These are phyloP conservation scores for Colletotrichum agaves DNA, from an alignment of 2,329 filamentous ascomycete species.

Conservation along the genomic window DNA sequence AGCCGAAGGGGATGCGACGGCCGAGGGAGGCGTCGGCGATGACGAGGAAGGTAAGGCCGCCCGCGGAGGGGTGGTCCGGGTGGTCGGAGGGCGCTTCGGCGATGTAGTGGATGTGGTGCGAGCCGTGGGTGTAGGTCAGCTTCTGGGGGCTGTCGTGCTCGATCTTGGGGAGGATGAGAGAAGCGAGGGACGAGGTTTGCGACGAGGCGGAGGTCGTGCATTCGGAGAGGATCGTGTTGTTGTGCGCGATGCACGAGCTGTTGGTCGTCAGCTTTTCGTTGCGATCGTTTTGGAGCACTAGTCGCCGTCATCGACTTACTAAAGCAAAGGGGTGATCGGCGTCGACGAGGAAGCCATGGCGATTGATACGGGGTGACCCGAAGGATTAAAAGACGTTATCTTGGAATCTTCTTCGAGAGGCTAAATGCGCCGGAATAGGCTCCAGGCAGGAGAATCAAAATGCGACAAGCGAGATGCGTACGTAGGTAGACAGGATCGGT, in stretches of 20 bases:
- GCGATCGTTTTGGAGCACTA: not conserved
- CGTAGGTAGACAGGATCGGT: conserved; percentile 3
- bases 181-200: conserved; percentile 86
- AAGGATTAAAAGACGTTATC: conserved; percentile 20
- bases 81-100: conserved; percentile 81
- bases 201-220: conserved; percentile 88
- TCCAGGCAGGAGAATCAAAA: conserved; percentile 12
- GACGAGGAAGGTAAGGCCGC: conserved; percentile 91
- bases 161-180: conserved; percentile 95
- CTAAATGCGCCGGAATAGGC: not conserved
- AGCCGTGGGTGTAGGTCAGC: conserved; percentile 92
- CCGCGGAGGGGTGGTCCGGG: conserved; percentile 68
- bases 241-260: conserved; percentile 93
- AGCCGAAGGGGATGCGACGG: conserved; percentile 91
- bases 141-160: conserved; percentile 83
- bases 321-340: conserved; percentile 75
- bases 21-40: conserved; percentile 84
- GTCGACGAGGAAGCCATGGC: conserved; percentile 78
- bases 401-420: not conserved
- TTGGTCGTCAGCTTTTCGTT: conserved; percentile 32
- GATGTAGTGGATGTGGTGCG: conserved; percentile 95
- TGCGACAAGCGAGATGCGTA: conserved; percentile 22
- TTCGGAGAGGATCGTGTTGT: conserved; percentile 92
- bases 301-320: conserved; percentile 61
- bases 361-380: conserved; percentile 27